Base-by-base conservation (phyloP, 768 basidiomycete genomes). In the Flagelloscypha sp. region DNA sequence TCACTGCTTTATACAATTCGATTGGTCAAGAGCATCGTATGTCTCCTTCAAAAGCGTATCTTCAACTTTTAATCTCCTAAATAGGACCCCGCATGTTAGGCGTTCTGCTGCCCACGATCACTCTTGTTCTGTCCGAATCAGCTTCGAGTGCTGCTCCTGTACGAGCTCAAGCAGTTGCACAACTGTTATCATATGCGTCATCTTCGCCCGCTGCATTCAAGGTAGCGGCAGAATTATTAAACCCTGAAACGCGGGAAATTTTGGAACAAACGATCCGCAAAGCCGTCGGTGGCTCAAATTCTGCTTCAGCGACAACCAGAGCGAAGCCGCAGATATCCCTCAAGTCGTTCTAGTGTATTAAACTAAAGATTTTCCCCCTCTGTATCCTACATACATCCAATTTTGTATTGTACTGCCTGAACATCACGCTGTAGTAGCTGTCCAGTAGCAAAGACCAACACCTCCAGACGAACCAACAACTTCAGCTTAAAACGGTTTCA, bases 201-300 rank as follows among this genome's bases (percentile, higher is more conserved):
- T 58, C 70, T 0, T 74, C 79, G 3, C 84, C 93, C 0, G 52
- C 61, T 4, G 72, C 82, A 9, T 97, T 97, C 72, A 89, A 86
- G 53, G 86, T 89, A 29, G 87, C 84, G 1, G 81, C 85, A 2
- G 68, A 62, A 7, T 76, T 70, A 31, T 65, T 97, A 15, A 77
- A 81, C 19, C 52, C 64, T 6, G 54, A 65, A 0, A 66, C 66
- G 5, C 62, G 78, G 29, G 76, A 79, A 31, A 57, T 71, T 16
- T 54, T 97, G 34, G 93, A 97, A 54, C 66, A 70, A 28, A 80
- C 84, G 1, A 73, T 95, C 33, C 71, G 92, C 42, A 78, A 79
- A 35, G 79, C 81, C 4, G 70, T 93, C 0, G 76, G 74, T 20
- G 68, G 71, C 4, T 50, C 53, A 10, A 54, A 59, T 11, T 48